phyloP scores from a whole-genome alignment of 192 early-diverging fungal genomes.

The Dispira simplex region DNA sequence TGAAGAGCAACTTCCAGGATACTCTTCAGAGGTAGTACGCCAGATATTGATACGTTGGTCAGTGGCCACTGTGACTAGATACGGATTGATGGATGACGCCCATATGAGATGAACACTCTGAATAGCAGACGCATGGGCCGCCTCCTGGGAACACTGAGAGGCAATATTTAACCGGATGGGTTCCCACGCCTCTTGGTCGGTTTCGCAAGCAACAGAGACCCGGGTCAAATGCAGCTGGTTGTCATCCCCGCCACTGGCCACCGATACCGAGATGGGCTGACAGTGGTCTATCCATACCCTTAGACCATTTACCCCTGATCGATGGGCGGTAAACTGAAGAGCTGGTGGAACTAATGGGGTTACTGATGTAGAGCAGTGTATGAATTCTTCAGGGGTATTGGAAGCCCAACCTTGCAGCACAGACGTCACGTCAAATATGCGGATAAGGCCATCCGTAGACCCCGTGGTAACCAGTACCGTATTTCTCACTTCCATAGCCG shows the following conservation, averaged over 20 bases:
- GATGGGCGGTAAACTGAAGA: conserved; percentile 12
- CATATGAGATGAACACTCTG: neutral
- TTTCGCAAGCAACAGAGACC: conserved; percentile 12
- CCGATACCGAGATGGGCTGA: neutral
- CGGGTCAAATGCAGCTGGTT: conserved; percentile 31
- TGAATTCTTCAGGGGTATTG: neutral
- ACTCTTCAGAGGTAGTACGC: too few relatives aligned
- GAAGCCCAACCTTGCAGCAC: neutral
- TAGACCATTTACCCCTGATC: conserved; percentile 56
- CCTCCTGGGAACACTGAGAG: neutral
- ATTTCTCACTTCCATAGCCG: too few relatives aligned
- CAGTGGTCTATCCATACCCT: conserved; percentile 12
- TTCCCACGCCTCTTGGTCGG: neutral
- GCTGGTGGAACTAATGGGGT: neutral
- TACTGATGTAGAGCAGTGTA: neutral
- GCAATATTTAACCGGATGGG: neutral
- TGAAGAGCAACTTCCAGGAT: too few relatives aligned
- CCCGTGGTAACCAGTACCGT: conserved; percentile 15
- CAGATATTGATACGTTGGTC: conserved; percentile 9
- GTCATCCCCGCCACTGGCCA: conserved; percentile 58
- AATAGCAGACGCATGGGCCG: conserved; percentile 7
- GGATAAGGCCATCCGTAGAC: conserved; percentile 17
- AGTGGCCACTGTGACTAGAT: neutral
- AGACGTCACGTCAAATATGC: conserved; percentile 16
- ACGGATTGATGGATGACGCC: neutral